These are phyloP conservation scores for Bretziella fagacearum DNA, from an alignment of 2,329 filamentous ascomycete species.

Conservation along the genomic window DNA sequence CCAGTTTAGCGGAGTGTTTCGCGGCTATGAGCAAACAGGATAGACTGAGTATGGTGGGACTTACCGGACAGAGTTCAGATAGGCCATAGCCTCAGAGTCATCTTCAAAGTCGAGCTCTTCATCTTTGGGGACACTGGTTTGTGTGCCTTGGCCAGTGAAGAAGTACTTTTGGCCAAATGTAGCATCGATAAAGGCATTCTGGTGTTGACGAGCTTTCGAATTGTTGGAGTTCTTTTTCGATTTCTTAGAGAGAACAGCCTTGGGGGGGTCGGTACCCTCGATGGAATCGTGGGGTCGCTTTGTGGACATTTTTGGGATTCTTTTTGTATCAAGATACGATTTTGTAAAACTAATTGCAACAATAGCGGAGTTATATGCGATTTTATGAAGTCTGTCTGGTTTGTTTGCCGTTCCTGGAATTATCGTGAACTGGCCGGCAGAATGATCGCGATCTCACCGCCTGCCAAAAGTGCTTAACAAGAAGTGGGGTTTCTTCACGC, in stretches of 20 bases:
- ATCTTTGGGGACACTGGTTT: constrained; percentile 28
- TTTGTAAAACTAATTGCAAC: too few relatives aligned
- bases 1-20: constrained; percentile 2
- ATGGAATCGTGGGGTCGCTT: constrained; percentile 7
- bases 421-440: too few relatives aligned
- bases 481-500: too few relatives aligned
- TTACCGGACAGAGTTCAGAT: constrained; percentile 56
- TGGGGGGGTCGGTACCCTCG: background rate
- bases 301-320: constrained; percentile 6
- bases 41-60: constrained; percentile 18
- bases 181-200: constrained; percentile 37
- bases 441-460: background rate
- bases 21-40: background rate
- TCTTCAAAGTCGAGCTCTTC: constrained; percentile 51
- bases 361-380: too few relatives aligned
- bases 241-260: constrained; percentile 4
- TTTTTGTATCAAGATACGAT: too few relatives aligned
- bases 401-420: too few relatives aligned
- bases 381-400: too few relatives aligned
- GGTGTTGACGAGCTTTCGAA: constrained; percentile 27
- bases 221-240: constrained; percentile 17
- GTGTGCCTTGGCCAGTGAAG: constrained; percentile 44
- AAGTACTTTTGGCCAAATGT: constrained; percentile 57
- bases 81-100: constrained; percentile 49
- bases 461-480: too few relatives aligned